A percentile compares a stretch with the other conserved stretches of the same genome.
These are phyloP conservation scores for Podospora sp. DNA, from an alignment of 495 filamentous ascomycete species.

Conservation along the genomic window DNA sequence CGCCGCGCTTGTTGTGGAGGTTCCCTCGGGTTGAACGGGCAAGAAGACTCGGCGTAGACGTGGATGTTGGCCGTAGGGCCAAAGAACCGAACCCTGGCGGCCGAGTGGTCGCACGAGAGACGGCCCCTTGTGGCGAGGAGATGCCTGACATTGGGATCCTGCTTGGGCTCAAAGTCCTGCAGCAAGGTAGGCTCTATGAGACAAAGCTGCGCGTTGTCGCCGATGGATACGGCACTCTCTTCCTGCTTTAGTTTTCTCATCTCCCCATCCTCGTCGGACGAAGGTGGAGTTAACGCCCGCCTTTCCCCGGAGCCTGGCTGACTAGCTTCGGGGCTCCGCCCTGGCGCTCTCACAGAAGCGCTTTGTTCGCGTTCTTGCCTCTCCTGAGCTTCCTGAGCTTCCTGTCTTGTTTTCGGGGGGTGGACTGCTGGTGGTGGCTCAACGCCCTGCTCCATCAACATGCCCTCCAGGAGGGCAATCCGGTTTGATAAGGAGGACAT, in stretches of 20 bases:
- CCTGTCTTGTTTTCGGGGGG: slow-evolving; percentile 54
- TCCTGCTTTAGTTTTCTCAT: slow-evolving; percentile 24
- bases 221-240: slow-evolving; percentile 2
- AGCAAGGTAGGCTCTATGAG: slow-evolving; percentile 37
- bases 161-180: slow-evolving; percentile 35
- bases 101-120: slow-evolving; percentile 49
- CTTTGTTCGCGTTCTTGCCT: slow-evolving; percentile 16
- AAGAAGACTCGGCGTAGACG: slow-evolving; percentile 30
- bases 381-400: slow-evolving; percentile 31
- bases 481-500: slow-evolving; percentile 57
- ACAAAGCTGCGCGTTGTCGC: slow-evolving; percentile 14
- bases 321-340: slow-evolving; percentile 23
- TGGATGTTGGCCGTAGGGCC: slow-evolving; percentile 50
- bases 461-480: slow-evolving; percentile 51
- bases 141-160: slow-evolving; percentile 45
- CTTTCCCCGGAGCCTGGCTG: slow-evolving; percentile 22
- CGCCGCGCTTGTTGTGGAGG: slow-evolving; percentile 43
- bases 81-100: slow-evolving; percentile 49
- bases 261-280: slow-evolving; percentile 35
- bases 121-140: slow-evolving; percentile 47
- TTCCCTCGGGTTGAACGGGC: slow-evolving; percentile 22
- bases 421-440: slow-evolving; percentile 53
- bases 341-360: slow-evolving; percentile 16
- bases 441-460: slow-evolving; percentile 53
- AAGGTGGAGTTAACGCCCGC: slow-evolving; percentile 33